These are phyloP conservation scores for Wickerhamiella vanderwaltii DNA, from an alignment of 805 yeast species.

Conservation along the genomic window DNA sequence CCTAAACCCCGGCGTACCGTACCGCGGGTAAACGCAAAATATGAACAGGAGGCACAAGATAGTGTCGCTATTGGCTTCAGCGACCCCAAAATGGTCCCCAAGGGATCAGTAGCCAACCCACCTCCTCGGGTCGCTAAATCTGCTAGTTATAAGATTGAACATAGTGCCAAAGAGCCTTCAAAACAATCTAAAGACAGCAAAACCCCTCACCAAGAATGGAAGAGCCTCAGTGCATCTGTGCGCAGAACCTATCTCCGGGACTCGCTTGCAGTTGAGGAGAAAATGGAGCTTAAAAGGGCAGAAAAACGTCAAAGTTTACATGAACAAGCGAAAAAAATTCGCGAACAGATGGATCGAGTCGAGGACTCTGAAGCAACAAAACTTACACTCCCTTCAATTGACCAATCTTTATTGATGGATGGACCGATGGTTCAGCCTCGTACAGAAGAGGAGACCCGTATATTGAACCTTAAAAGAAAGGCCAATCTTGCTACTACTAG, in stretches of 20 bases:
- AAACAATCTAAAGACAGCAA: conserved; percentile 20
- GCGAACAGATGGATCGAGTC: conserved; percentile 25
- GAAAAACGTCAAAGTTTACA: conserved; percentile 29
- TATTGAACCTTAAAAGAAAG: conserved; percentile 45
- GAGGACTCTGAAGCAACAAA: conserved; percentile 36
- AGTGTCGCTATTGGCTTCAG: conserved; percentile 57
- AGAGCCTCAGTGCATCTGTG: conserved; percentile 43
- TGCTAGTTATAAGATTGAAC: conserved; percentile 46
- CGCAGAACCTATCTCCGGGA: conserved; percentile 62
- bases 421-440: conserved; percentile 65
- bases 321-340: conserved; percentile 26
- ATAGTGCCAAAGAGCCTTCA: conserved; percentile 40
- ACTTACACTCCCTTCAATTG: conserved; percentile 72
- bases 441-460: conserved; percentile 53
- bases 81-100: conserved; percentile 50
- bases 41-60: conserved; percentile 30
- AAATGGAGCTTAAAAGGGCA: conserved; percentile 34
- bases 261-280: conserved; percentile 45
- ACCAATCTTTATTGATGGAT: conserved; percentile 37
- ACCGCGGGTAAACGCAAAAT: conserved; percentile 36
- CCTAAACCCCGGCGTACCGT: conserved; percentile 69
- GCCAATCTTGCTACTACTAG: conserved; percentile 52
- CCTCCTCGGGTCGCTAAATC: conserved; percentile 35
- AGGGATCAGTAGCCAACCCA: conserved; percentile 43
- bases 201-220: conserved; percentile 33